Percentiles rank a stretch among this genome's conserved stretches.
Evolutionary conservation across 78 protist species (phyloP).

Genomic region (Dictyostelium brefeldianum): DNA sequence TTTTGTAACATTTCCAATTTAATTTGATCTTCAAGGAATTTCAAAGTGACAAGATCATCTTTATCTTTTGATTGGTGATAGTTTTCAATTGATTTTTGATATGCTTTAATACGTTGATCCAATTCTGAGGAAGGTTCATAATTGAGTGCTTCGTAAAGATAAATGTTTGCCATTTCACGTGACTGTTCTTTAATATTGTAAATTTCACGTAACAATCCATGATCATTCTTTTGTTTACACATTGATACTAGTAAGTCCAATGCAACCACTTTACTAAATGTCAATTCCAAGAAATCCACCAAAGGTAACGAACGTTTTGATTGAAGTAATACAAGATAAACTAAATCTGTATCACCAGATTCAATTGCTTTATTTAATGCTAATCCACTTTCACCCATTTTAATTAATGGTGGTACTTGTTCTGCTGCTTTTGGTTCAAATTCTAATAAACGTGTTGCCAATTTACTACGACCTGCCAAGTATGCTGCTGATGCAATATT

Average conservation of each 20-base stretch:
- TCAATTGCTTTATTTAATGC: conserved; percentile 92
- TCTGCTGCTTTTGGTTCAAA: conserved; percentile 92
- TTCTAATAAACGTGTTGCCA: conserved; percentile 90
- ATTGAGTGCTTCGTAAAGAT: conserved; percentile 25
- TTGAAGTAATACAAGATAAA: conserved; percentile 38
- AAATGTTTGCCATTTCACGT: conserved; percentile 20
- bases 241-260: conserved; percentile 43
- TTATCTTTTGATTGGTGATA: conserved; percentile 49
- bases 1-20: conserved; percentile 73
- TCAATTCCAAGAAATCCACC: conserved; percentile 24
- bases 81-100: background rate
- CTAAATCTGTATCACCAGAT: conserved; percentile 91
- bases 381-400: conserved; percentile 80
- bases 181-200: conserved; percentile 26
- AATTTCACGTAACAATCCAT: conserved; percentile 14
- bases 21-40: conserved; percentile 77
- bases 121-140: background rate
- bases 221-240: conserved; percentile 75
- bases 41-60: conserved; percentile 16
- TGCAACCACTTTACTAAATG: conserved; percentile 62
- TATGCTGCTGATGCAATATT: conserved; percentile 88
- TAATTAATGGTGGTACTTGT: conserved; percentile 93
- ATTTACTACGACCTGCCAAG: conserved; percentile 8
- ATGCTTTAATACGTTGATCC: conserved; percentile 7
- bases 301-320: background rate